These are phyloP conservation scores for Chrysoporthe deuterocubensis DNA, from an alignment of 2,329 filamentous ascomycete genomes.

Conservation along the genomic window DNA sequence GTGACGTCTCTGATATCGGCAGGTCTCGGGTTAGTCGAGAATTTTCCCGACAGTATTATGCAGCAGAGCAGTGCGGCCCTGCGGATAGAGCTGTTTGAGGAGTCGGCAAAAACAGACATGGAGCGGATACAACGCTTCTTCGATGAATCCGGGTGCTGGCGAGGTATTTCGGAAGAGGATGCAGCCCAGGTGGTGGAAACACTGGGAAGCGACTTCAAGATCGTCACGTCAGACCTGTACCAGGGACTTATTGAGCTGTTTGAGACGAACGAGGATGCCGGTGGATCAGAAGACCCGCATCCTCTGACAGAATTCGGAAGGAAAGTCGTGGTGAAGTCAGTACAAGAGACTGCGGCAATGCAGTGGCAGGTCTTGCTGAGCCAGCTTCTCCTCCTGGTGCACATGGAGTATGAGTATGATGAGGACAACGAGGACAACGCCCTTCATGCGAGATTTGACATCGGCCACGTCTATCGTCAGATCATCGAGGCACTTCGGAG, in stretches of 20 bases:
- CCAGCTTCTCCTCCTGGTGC: slow-evolving; percentile 79
- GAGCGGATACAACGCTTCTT: slow-evolving; percentile 80
- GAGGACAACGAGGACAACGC: slow-evolving; percentile 65
- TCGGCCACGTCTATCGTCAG: slow-evolving; percentile 70
- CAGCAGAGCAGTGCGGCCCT: slow-evolving; percentile 71
- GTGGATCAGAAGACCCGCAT: slow-evolving; percentile 49
- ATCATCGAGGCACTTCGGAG: slow-evolving; percentile 74
- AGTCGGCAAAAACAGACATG: slow-evolving; percentile 69
- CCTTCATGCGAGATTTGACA: slow-evolving; percentile 62
- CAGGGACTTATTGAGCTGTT: slow-evolving; percentile 54
- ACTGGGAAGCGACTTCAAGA: slow-evolving; percentile 68
- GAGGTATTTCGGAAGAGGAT: slow-evolving; percentile 81
- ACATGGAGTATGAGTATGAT: slow-evolving; percentile 84
- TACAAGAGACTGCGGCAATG: slow-evolving; percentile 76
- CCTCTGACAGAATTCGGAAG: slow-evolving; percentile 77
- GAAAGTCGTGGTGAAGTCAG: slow-evolving; percentile 73
- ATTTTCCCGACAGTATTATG: slow-evolving; percentile 70
- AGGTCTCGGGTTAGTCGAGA: slow-evolving; percentile 70
- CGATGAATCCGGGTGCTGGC: slow-evolving; percentile 76
- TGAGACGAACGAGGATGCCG: slow-evolving; percentile 48
- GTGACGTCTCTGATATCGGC: slow-evolving; percentile 67
- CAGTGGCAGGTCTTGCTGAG: slow-evolving; percentile 79
- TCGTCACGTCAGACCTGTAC: slow-evolving; percentile 60
- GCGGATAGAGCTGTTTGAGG: slow-evolving; percentile 74
- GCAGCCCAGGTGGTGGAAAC: slow-evolving; percentile 70